Conservation (phyloP, 2,329 filamentous ascomycete species). For the Penicillium sp. region DNA sequence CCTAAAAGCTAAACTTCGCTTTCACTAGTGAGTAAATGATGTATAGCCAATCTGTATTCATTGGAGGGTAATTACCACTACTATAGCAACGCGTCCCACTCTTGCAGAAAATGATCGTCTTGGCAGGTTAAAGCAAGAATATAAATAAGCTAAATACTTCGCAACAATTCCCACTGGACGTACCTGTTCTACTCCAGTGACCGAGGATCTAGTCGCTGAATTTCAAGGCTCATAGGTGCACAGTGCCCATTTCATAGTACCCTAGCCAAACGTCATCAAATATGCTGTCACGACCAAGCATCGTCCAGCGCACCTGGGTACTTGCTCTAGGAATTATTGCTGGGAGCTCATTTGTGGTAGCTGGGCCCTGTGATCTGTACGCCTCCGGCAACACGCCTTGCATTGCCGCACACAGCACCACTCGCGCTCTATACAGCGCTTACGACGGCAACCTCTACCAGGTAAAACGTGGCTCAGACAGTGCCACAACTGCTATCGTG, state of each 20-base stretch:
- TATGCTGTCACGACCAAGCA: constrained; percentile 33
- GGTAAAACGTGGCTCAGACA: constrained; percentile 55
- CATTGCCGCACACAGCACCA: constrained; percentile 65
- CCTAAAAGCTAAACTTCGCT: background rate
- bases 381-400: constrained; percentile 60
- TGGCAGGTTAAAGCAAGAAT: background rate
- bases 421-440: constrained; percentile 58
- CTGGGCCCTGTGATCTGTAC: constrained; percentile 64
- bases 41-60: background rate
- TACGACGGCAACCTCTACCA: constrained; percentile 60
- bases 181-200: background rate
- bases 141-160: background rate
- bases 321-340: constrained; percentile 38
- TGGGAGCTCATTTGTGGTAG: constrained; percentile 45
- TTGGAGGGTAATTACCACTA: background rate
- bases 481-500: constrained; percentile 48
- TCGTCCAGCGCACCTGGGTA: constrained; percentile 22
- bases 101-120: background rate
- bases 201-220: background rate
- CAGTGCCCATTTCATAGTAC: too few relatives aligned
- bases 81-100: background rate
- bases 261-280: background rate
- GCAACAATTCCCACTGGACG: background rate
- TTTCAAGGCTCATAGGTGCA: background rate
- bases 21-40: background rate